Evolutionary conservation across 1,284 basidiomycete species (phyloP), one percentile per base, ranked within the genome.

Genomic region (Vanrija sp.): DNA sequence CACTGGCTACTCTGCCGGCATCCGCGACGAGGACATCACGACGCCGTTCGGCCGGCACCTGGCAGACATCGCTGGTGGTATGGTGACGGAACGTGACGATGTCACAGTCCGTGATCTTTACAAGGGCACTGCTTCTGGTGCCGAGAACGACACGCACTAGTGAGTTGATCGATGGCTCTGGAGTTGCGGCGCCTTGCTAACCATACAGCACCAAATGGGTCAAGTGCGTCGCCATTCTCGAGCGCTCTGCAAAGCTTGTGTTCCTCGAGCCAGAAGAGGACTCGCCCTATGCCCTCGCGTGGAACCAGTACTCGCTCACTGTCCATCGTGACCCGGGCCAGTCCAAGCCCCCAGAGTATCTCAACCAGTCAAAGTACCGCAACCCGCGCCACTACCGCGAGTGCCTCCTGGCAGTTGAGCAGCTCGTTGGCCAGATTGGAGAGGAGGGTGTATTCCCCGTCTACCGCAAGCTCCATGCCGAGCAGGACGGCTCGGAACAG

Each of bases 331-430:
- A 57, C 52, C 60, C 60, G 6, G 39, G 29, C 23, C 57, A 57
- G 50, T 28, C 50, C 10, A 38, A 56, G 19, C 71, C 73, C 14
- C 65, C 66, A 0, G 60, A 54, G 16, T 65, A 62, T 53, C 63
- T 75, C 18, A 67, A 75, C 52, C 70, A 72, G 49, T 68, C 73
- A 2, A 67, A 67, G 52, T 75, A 68, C 52, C 55, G 71, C 28
- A 68, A 64, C 51, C 67, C 71, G 0, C 61, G 51, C 18, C 67
- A 64, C 19, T 73, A 67, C 52, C 54, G 56, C 19, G 69, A 71
- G 51, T 67, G 62, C 38, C 60, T 61, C 23, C 51, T 65, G 6
- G 73, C 63, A 3, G 53, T 73, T 16, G 64, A 70, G 15, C 63
- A 64, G 40, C 60, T 69, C 9, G 42, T 63, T 9, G 28, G 28